A percentile compares a stretch with the other conserved stretches of the same genome.
phyloP scores from a whole-genome alignment of 2,329 filamentous ascomycete genomes.

The Penicillium nordicum region DNA sequence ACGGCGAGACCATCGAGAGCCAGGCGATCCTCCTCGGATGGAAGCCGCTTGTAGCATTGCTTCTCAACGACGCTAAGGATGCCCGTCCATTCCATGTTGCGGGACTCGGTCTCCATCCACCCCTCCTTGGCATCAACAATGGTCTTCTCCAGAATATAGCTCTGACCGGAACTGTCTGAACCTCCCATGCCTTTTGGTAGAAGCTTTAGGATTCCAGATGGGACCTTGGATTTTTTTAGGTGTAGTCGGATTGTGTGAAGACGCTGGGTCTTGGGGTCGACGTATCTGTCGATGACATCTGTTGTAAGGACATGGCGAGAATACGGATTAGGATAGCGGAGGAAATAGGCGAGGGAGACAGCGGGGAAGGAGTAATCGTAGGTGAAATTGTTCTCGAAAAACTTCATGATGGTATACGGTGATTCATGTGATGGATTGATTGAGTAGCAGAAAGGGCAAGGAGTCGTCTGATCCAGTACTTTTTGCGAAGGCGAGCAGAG shows the following conservation, averaged over 20 bases:
- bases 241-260: constrained; percentile 61
- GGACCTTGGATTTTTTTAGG: constrained; percentile 61
- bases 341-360: constrained; percentile 65
- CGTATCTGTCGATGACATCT: constrained; percentile 62
- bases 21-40: constrained; percentile 20
- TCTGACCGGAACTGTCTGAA: constrained; percentile 56
- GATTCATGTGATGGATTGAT: constrained; percentile 11
- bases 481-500: constrained; percentile 17
- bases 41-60: constrained; percentile 54
- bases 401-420: constrained; percentile 45
- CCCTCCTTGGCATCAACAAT: constrained; percentile 60
- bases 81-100: constrained; percentile 65
- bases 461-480: constrained; percentile 18
- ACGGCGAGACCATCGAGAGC: constrained; percentile 32
- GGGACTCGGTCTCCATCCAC: constrained; percentile 64
- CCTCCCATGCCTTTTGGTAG: constrained; percentile 59
- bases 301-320: constrained; percentile 63
- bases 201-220: constrained; percentile 58
- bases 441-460: constrained; percentile 1
- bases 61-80: constrained; percentile 62
- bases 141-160: constrained; percentile 62
- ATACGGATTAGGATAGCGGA: constrained; percentile 67
- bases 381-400: constrained; percentile 54
- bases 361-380: constrained; percentile 65
- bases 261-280: constrained; percentile 57